Evolutionary conservation across 2,329 filamentous ascomycete genomes (phyloP), one percentile per base, ranked within the genome.

Genomic region (Fusarium heterosporum): DNA sequence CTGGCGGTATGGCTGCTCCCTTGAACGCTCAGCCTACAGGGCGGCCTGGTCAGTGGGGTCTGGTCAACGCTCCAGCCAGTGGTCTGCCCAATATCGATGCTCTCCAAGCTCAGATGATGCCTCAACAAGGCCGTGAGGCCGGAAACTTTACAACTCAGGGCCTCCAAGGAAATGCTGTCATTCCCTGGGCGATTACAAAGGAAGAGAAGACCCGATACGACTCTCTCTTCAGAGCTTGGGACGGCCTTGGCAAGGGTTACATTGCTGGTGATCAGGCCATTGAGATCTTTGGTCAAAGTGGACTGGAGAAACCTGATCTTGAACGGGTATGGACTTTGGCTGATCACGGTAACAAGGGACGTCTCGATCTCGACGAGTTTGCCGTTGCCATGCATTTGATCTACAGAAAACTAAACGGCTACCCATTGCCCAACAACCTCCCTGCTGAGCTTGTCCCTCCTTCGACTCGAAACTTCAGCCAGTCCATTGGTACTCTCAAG

Each of bases 311-410:
- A 78, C 83, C 90, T 26, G 96, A 98, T 71, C 82, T 99, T 36
- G 96, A 98, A 78, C 87, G 91, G 30, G 90, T 98, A 49, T 99
- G 96, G 96, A 98, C 96, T 11, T 83, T 99, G 59, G 91, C 95
- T 4, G 96, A 99, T 76, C 91, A 94, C 30, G 91, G 94, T 67
- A 97, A 99, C 78, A 96, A 96, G 77, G 96, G 96, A 17, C 91
- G 94, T 55, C 85, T 99, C 29, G 94, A 99, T 73, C 87, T 98
- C 74, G 96, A 99, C 76, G 96, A 99, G 75, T 99, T 99, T 75
- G 94, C 96, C 10, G 95, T 99, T 51, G 93, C 94, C 11, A 99
- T 99, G 96, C 96, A 99, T 85, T 82, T 99, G 79, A 99, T 99
- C 73, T 99, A 99, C 81, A 88, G 96, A 72, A 97, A 96, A 77